Conservation (phyloP, 1,284 basidiomycete species). For the Takashimella tepidaria region DNA sequence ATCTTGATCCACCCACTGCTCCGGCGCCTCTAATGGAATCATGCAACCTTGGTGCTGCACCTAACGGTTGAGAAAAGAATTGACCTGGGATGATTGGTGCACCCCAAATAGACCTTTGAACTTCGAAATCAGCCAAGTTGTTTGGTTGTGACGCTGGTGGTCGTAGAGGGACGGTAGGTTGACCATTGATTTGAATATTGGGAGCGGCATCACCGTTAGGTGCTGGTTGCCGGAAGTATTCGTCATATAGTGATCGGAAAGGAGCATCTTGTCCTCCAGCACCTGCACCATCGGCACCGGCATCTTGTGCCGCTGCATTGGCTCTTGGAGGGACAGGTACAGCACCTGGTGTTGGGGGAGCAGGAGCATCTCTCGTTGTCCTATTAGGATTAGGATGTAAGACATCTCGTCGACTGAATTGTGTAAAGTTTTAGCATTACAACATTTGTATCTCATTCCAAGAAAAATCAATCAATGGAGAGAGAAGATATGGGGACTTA, state of each 20-base stretch:
- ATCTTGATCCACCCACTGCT: not conserved
- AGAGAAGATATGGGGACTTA: conserved; percentile 47
- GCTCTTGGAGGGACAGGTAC: conserved; percentile 54
- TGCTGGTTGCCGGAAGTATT: conserved; percentile 33
- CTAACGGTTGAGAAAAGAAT: conserved; percentile 33
- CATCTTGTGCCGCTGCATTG: conserved; percentile 39
- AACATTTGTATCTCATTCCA: conserved; percentile 10
- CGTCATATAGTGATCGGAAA: conserved; percentile 27
- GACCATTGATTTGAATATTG: too few species aligned
- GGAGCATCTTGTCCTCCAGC: conserved; percentile 42
- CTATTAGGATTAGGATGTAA: conserved; percentile 52
- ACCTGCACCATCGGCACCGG: conserved; percentile 52
- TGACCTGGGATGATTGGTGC: conserved; percentile 36
- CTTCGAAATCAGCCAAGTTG: conserved; percentile 7
- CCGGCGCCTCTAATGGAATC: not conserved
- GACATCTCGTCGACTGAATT: conserved; percentile 75
- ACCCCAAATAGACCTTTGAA: conserved; percentile 43
- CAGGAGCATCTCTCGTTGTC: too few species aligned
- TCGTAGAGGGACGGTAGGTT: too few species aligned
- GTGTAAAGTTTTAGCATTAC: conserved; percentile 7
- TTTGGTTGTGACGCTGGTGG: too few species aligned
- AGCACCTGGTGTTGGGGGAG: conserved; percentile 50
- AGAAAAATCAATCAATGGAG: conserved; percentile 2
- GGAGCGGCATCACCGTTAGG: conserved; percentile 16
- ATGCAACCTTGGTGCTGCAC: conserved; percentile 21